These are phyloP conservation scores for Catunica adiposa DNA, from an alignment of 2,329 filamentous ascomycete species.

Conservation along the genomic window DNA sequence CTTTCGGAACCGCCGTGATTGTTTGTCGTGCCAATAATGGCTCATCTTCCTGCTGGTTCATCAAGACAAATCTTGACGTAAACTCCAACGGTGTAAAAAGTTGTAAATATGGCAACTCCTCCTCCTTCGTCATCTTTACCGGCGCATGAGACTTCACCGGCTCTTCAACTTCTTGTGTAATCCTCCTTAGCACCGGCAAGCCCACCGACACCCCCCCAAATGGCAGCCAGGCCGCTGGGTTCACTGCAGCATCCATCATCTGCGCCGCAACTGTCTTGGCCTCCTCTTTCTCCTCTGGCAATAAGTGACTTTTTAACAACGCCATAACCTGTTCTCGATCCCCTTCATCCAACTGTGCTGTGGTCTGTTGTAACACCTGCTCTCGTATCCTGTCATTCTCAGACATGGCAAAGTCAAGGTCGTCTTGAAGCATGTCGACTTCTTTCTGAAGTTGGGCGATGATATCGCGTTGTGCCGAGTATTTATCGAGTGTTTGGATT, in stretches of 20 bases:
- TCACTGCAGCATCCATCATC: constrained; percentile 32
- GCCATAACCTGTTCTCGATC: constrained; percentile 10
- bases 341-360: not conserved
- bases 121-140: constrained; percentile 40
- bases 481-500: constrained; percentile 25
- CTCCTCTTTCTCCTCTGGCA: constrained; percentile 22
- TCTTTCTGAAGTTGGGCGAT: constrained; percentile 39
- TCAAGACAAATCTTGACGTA: constrained; percentile 33
- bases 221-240: constrained; percentile 35
- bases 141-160: constrained; percentile 45
- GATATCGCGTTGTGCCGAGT: constrained; percentile 33
- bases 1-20: constrained; percentile 32
- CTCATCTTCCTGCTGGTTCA: constrained; percentile 17
- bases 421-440: constrained; percentile 37
- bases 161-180: not conserved
- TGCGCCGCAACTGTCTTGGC: constrained; percentile 22
- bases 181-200: not conserved
- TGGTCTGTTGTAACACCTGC: constrained; percentile 18
- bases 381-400: constrained; percentile 39
- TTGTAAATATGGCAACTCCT: constrained; percentile 53
- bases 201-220: constrained; percentile 25
- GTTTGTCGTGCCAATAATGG: constrained; percentile 37
- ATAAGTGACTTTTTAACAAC: constrained; percentile 21
- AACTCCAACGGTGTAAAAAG: constrained; percentile 54
- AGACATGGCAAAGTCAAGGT: constrained; percentile 38